Conservation (phyloP, 805 yeast species). For the Aciculoconidium aculeatum region DNA sequence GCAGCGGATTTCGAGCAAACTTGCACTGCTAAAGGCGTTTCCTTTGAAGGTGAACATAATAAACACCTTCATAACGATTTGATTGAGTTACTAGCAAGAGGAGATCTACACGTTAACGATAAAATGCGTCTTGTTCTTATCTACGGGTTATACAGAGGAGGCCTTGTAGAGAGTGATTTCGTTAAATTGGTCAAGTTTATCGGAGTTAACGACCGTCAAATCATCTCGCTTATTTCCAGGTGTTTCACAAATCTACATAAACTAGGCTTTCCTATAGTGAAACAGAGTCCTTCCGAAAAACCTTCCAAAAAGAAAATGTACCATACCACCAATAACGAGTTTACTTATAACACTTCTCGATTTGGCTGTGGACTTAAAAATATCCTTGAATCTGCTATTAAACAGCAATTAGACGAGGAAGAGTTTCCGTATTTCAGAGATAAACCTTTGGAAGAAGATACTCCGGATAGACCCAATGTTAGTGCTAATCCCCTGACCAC, state of each 20-base stretch:
- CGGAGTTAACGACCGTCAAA: constrained; percentile 38
- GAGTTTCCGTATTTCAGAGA: constrained; percentile 72
- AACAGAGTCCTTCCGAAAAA: constrained; percentile 33
- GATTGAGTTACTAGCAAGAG: constrained; percentile 46
- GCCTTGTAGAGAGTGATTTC: constrained; percentile 69
- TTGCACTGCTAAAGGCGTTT: constrained; percentile 65
- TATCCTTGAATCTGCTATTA: constrained; percentile 47
- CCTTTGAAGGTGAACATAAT: constrained; percentile 59
- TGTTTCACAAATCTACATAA: constrained; percentile 37
- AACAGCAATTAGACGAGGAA: constrained; percentile 48
- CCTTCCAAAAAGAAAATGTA: constrained; percentile 45
- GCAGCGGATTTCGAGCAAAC: constrained; percentile 84
- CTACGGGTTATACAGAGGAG: constrained; percentile 79
- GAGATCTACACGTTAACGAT: constrained; percentile 50
- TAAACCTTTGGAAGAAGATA: constrained; percentile 54
- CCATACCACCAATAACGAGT: constrained; percentile 50
- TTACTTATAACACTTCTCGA: constrained; percentile 60
- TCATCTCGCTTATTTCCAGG: constrained; percentile 54
- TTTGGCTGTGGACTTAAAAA: constrained; percentile 65
- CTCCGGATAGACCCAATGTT: constrained; percentile 13
- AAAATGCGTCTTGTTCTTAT: constrained; percentile 69
- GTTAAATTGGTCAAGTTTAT: constrained; percentile 57
- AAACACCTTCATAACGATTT: constrained; percentile 58
- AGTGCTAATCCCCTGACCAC: constrained; percentile 7
- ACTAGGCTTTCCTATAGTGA: constrained; percentile 54